A percentile compares a stretch with the other conserved stretches of the same genome.
Evolutionary conservation across 257 asterid genomes (phyloP).

Genomic region (Solanum rostratum): DNA sequence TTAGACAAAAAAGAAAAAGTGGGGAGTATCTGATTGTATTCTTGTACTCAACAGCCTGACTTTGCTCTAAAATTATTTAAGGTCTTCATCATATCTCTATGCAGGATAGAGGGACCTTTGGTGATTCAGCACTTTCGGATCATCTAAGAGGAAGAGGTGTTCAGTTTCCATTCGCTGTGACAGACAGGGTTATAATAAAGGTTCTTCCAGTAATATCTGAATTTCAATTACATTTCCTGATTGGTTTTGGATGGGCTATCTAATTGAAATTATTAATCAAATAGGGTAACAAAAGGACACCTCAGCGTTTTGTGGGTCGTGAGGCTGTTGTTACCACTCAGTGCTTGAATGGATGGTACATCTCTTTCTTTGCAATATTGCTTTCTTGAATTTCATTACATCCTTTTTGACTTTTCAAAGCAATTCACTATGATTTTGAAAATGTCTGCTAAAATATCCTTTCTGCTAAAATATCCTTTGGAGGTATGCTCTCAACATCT

Average conservation of each 20-base stretch:
- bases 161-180: slow-evolving; percentile 81
- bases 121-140: slow-evolving; percentile 42
- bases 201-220: slow-evolving; percentile 21
- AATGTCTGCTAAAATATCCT: background rate
- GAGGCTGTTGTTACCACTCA: slow-evolving; percentile 89
- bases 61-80: background rate
- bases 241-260: slow-evolving; percentile 10
- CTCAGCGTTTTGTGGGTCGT: slow-evolving; percentile 87
- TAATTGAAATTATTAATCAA: slow-evolving; percentile 15
- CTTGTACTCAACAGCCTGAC: background rate
- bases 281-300: slow-evolving; percentile 99
- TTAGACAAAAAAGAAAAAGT: background rate
- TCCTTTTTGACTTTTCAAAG: background rate
- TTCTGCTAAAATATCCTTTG: background rate
- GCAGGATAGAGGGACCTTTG: slow-evolving; percentile 59
- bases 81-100: background rate
- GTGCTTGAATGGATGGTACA: slow-evolving; percentile 94
- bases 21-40: background rate
- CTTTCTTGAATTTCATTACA: background rate
- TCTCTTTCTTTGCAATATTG: background rate
- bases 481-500: background rate
- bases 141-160: slow-evolving; percentile 65
- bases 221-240: slow-evolving; percentile 7
- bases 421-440: background rate
- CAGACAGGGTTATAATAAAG: slow-evolving; percentile 84